Evolutionary conservation across 176 grass and related monocot genomes (phyloP), one percentile per base, ranked within the genome.

Genomic region (Puccinellia tenuiflora): DNA sequence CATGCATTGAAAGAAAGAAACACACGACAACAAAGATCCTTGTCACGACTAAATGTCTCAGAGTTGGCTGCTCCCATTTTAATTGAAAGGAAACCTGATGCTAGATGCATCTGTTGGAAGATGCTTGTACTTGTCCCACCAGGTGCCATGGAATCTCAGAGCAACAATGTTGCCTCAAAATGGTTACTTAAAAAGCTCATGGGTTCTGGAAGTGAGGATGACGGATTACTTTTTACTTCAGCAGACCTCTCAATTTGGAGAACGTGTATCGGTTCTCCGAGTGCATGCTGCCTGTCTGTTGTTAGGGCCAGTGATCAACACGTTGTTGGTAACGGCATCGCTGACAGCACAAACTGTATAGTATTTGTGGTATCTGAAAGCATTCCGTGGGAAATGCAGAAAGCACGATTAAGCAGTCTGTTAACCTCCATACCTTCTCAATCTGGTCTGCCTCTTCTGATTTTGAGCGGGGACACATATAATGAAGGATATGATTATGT

Each of bases 41-140:
- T 86, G 89, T 92, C 91, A 81, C 72, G 38, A 25, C 62, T 99
- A 68, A 90, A 96, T 81, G 43, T 88, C 56, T 94, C 91, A 5
- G 69, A 99, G 87, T 83, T 99, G 85, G 82, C 82, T 50, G 82
- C 83, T 24, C 93, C 93, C 68, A 84, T 99, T 86, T 87, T 99
- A 93, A 71, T 77, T 75, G 91, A 87, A 86, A 86, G 59, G 73
- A 96, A 93, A 40, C 84, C 91, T 72, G 68, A 89, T 85, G 88
- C 83, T 24, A 92, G 84, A 83, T 99, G 93, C 80, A 71, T 96
- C 77, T 96, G 93, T 81, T 99, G 93, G 88, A 99, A 99, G 83
- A 79, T 96, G 33, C 78, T 99, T 75, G 40, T 96, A 59, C 72
- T 91, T 79, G 70, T 92, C 22, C 91, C 87, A 43, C 76, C 77